Evolutionary conservation across 257 asterid genomes (phyloP), one percentile per base, ranked within the genome.

Genomic region (Solanum paucissectum): DNA sequence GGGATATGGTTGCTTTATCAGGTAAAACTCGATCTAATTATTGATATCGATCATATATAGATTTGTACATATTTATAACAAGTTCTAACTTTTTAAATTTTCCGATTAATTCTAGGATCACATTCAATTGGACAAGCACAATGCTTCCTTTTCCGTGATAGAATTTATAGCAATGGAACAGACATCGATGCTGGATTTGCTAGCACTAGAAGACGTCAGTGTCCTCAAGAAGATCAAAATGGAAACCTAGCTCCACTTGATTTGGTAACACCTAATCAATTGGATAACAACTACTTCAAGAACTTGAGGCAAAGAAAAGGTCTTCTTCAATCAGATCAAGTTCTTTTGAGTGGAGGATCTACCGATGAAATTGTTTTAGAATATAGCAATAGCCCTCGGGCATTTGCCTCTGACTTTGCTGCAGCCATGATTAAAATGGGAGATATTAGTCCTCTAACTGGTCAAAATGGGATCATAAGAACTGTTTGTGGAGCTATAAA

Each of bases 241-340:
- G 3, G 62, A 23, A 91, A 91, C 7, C 25, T 91, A 88, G 93
- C 94, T 20, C 84, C 94, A 3, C 91, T 91, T 8, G 93, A 92
- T 86, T 86, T 91, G 88, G 93, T 91, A 40, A 93, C 94, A 4
- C 95, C 95, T 0, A 87, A 88, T 84, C 87, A 92, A 0, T 92
- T 92, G 83, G 95, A 91, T 87, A 90, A 90, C 89, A 92, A 89
- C 62, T 91, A 92, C 83, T 92, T 27, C 21, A 79, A 83, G 81
- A 91, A 92, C 14, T 14, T 92, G 87, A 49, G 62, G 3, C 89
- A 77, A 36, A 62, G 89, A 52, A 92, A 73, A 84, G 92, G 92
- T 5, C 89, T 92, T n/a, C 92, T 92, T 58, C 91, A 88, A 64
- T 92, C 94, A 6, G 91, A 92, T n/a, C 93, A 76, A 76, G 60